Evolutionary conservation across 2,329 filamentous ascomycete species (phyloP).

Genomic region (Emmonsia crescens): DNA sequence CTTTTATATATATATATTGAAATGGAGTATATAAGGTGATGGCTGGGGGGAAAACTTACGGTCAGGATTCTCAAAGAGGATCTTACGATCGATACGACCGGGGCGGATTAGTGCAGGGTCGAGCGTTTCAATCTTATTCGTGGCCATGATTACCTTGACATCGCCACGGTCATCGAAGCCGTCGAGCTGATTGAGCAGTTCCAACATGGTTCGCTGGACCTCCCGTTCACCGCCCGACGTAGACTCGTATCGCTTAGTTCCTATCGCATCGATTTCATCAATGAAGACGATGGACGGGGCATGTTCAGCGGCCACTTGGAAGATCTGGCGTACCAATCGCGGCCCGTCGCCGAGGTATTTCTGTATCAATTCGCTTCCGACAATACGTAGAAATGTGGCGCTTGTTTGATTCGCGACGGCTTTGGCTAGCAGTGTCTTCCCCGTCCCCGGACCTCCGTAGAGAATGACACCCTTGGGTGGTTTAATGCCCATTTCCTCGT

Average conservation of each 20-base stretch:
- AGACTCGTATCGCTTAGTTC: conserved; percentile 96
- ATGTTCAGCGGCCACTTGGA: conserved; percentile 81
- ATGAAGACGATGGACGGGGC: conserved; percentile 97
- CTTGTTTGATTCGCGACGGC: conserved; percentile 98
- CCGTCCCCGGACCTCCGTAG: conserved; percentile 92
- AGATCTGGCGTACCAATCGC: conserved; percentile 87
- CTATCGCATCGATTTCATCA: conserved; percentile 97
- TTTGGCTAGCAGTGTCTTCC: conserved; percentile 92
- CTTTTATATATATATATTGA: no score
- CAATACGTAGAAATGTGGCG: conserved; percentile 93
- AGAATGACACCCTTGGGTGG: conserved; percentile 98
- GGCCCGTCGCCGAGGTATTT: conserved; percentile 97
- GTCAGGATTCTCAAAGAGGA: conserved; percentile 64
- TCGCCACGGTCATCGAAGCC: conserved; percentile 98
- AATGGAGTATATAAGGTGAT: no score
- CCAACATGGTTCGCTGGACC: conserved; percentile 96
- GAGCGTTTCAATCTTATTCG: conserved; percentile 98
- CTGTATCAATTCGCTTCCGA: conserved; percentile 93
- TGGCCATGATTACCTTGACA: conserved; percentile 99
- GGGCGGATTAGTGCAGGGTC: conserved; percentile 94
- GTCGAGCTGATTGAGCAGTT: conserved; percentile 94
- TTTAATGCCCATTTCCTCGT: conserved; percentile 99
- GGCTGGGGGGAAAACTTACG: conserved; percentile 40
- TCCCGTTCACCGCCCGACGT: conserved; percentile 95
- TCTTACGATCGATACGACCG: conserved; percentile 97